Conservation (phyloP, 1,139 yeast genomes). For the Candida sp. region DNA sequence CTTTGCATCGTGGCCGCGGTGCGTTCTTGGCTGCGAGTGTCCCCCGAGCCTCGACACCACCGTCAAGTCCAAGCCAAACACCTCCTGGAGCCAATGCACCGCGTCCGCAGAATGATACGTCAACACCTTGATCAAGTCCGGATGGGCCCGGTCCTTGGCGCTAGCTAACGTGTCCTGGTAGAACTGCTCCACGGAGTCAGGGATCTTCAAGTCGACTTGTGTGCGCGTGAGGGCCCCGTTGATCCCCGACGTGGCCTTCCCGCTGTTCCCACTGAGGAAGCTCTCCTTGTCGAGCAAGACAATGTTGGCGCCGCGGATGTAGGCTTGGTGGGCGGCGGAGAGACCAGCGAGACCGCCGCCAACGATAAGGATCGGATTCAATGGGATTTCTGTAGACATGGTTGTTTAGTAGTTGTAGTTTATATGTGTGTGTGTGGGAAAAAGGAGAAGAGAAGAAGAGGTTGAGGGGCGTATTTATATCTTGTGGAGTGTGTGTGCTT, state of each 20-base stretch:
- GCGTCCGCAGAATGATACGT: slow-evolving; percentile 62
- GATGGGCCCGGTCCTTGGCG: slow-evolving; percentile 65
- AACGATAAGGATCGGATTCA: slow-evolving; percentile 60
- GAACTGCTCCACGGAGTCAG: slow-evolving; percentile 63
- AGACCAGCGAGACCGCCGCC: slow-evolving; percentile 87
- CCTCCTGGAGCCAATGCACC: slow-evolving; percentile 72
- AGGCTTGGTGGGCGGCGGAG: slow-evolving; percentile 73
- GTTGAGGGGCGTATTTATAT: neutral
- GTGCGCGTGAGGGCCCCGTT: slow-evolving; percentile 74
- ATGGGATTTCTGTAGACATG: slow-evolving; percentile 24
- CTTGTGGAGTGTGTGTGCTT: neutral
- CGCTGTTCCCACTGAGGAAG: slow-evolving; percentile 77
- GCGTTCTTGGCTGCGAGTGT: slow-evolving; percentile 75
- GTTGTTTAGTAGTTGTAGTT: neutral
- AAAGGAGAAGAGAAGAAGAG: neutral
- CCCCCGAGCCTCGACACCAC: slow-evolving; percentile 76
- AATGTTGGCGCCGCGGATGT: slow-evolving; percentile 59
- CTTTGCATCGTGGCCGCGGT: slow-evolving; percentile 67
- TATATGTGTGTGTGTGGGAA: neutral
- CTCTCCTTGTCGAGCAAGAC: slow-evolving; percentile 66
- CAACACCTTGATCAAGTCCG: slow-evolving; percentile 53
- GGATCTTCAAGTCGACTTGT: slow-evolving; percentile 52
- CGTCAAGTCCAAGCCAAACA: slow-evolving; percentile 63
- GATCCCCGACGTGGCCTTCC: slow-evolving; percentile 84
- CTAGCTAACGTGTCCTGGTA: slow-evolving; percentile 69